phyloP scores from a whole-genome alignment of 352 stramenopile species.

The Phytophthora ohioensis region DNA sequence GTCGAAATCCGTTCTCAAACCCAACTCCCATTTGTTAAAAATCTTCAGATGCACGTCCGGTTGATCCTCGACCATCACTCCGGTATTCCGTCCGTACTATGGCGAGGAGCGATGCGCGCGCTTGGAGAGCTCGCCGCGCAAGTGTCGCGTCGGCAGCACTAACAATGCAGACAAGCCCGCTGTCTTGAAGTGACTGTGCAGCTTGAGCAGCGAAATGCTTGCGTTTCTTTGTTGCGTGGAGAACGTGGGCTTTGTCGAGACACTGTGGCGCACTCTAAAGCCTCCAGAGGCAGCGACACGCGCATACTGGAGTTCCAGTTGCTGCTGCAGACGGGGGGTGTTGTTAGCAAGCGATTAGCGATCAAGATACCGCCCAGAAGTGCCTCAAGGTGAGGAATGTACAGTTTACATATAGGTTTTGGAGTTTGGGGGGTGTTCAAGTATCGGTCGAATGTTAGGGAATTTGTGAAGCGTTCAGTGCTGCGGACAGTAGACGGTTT shows the following conservation, averaged over 20 bases:
- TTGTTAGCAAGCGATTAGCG: conserved; percentile 13
- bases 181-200: conserved; percentile 62
- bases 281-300: conserved; percentile 3
- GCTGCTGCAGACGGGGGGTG: conserved; percentile 22
- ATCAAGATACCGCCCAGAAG: conserved; percentile 13
- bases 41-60: conserved; percentile 5
- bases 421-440: neutral
- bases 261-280: conserved; percentile 47
- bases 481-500: conserved; percentile 64
- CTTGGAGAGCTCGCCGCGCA: conserved; percentile 63
- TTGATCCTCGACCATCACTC: conserved; percentile 10
- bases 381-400: conserved; percentile 26
- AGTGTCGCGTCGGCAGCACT: conserved; percentile 11
- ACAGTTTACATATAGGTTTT: neutral
- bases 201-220: conserved; percentile 51
- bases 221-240: conserved; percentile 70
- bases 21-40: conserved; percentile 25
- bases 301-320: conserved; percentile 66
- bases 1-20: neutral
- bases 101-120: conserved; percentile 47
- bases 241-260: conserved; percentile 81
- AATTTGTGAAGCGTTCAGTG: conserved; percentile 65
- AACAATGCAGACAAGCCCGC: conserved; percentile 42
- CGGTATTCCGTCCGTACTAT: conserved; percentile 8
- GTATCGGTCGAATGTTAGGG: conserved; percentile 40